Base-by-base conservation (phyloP, 2,329 filamentous ascomycete species). In the Verticillium zaregamsianum region DNA sequence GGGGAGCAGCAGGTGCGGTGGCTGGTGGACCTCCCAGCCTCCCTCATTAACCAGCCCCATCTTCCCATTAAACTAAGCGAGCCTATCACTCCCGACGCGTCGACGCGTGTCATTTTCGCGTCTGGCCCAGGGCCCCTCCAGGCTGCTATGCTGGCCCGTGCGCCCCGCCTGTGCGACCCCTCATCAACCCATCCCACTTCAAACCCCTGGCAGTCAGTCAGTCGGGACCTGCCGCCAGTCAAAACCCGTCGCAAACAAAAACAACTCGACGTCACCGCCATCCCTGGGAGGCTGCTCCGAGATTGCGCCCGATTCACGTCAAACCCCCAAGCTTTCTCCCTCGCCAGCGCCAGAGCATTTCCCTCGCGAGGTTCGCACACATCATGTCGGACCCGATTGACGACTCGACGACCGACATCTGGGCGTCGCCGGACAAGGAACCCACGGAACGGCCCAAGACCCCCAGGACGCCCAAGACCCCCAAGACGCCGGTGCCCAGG, bases 351-450 rank as follows among this genome's bases (percentile, higher is more conserved):
- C 62, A 28, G n/a, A 45, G n/a, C 25, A 12, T 9, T 32, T 52
- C 20, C 37, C 37, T 15, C 39, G 23, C 23, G 32, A 23, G 60
- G 8, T 12, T 58, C 2, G 17, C 28, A 39, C 25, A 55, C 66
- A 68, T 62, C 63, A 83, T 83, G 80, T 73, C 77, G 39, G 79
- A 80, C 70, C 69, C 77, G 59, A 72, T 72, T 55, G 76, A 81
- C 62, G 74, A 78, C 65, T 82, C 80, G 31, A 78, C 83, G 63
- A 73, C 77, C n/a, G 74, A 81, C 63, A 74, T 81, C 58, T 82
- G 80, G 76, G 73, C 75, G 40, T 83, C 81, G 11, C 77, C 79
- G 39, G 71, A 71, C 37, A 74, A 76, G 31, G 67, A 73, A 60
- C 65, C 61, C 17, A 66, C 68, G 20, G 71, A 73, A 57, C 72